Evolutionary conservation across 495 filamentous ascomycete species (phyloP).

Genomic region (Glonium stellatum): DNA sequence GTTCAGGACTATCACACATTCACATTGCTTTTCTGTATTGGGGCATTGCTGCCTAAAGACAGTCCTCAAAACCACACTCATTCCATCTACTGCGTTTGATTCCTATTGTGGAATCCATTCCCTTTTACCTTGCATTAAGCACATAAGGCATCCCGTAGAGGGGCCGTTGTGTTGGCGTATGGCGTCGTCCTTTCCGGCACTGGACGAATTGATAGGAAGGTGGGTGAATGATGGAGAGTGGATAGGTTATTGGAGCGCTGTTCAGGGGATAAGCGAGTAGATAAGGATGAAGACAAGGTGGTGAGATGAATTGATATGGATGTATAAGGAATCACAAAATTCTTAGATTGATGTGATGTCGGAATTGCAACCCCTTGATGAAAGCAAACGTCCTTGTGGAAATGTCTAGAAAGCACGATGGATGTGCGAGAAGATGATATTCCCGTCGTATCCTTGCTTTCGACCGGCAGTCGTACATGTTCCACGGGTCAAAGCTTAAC

Average conservation of each 20-base stretch:
- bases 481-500: background rate
- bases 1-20: background rate
- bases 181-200: too few species aligned
- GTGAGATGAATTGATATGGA: background rate
- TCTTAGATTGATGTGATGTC: too few species aligned
- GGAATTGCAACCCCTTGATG: background rate
- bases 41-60: background rate
- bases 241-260: too few species aligned
- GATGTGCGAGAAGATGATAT: background rate
- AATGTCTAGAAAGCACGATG: background rate
- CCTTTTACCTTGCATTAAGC: slow-evolving; percentile 15
- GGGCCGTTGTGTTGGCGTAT: background rate
- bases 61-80: background rate
- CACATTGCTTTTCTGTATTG: too few species aligned
- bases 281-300: background rate
- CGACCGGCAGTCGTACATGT: background rate
- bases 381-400: background rate
- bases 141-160: background rate
- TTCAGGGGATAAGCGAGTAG: background rate
- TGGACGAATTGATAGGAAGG: too few species aligned
- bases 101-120: slow-evolving; percentile 4
- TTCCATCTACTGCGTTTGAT: background rate
- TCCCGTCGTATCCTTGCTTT: background rate
- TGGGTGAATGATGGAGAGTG: too few species aligned
- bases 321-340: too few species aligned